These are phyloP conservation scores for Fusarium metavorans DNA, from an alignment of 2,329 filamentous ascomycete species.

Conservation along the genomic window DNA sequence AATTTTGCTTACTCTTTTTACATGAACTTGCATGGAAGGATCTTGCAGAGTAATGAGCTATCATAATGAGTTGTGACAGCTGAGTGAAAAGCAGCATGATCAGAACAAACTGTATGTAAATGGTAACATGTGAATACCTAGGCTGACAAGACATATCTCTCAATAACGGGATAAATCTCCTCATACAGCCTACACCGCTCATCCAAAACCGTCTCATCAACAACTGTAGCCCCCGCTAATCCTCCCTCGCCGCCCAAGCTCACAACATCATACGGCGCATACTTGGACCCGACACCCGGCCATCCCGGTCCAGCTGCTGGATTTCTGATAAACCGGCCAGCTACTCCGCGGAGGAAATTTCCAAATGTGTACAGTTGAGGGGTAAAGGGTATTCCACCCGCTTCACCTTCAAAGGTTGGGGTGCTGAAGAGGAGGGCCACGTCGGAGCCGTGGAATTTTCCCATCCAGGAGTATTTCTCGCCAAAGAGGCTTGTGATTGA, in stretches of 20 bases:
- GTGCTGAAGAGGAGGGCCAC: constrained; percentile 39
- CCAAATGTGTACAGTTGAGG: constrained; percentile 40
- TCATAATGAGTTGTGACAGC: background rate
- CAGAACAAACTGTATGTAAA: background rate
- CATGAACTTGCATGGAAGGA: background rate
- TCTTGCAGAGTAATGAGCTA: background rate
- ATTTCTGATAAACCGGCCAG: constrained; percentile 42
- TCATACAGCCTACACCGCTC: constrained; percentile 35
- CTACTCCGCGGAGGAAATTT: constrained; percentile 38
- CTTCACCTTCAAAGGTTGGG: constrained; percentile 25
- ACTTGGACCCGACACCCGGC: constrained; percentile 38
- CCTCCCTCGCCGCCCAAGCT: constrained; percentile 32
- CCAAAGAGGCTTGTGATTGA: constrained; percentile 38
- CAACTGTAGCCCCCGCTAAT: constrained; percentile 19
- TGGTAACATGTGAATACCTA: background rate
- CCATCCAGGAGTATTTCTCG: constrained; percentile 36
- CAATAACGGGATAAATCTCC: constrained; percentile 30
- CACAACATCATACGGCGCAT: constrained; percentile 35
- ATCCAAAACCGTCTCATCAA: constrained; percentile 36
- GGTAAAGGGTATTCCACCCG: constrained; percentile 10
- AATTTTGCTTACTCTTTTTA: too few species aligned
- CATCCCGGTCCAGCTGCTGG: constrained; percentile 42
- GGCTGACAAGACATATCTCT: constrained; percentile 14
- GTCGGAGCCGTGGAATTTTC: constrained; percentile 45
- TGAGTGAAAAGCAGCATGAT: background rate